phyloP scores from a whole-genome alignment of 2,329 filamentous ascomycete species.

The Colletotrichum sp. region DNA sequence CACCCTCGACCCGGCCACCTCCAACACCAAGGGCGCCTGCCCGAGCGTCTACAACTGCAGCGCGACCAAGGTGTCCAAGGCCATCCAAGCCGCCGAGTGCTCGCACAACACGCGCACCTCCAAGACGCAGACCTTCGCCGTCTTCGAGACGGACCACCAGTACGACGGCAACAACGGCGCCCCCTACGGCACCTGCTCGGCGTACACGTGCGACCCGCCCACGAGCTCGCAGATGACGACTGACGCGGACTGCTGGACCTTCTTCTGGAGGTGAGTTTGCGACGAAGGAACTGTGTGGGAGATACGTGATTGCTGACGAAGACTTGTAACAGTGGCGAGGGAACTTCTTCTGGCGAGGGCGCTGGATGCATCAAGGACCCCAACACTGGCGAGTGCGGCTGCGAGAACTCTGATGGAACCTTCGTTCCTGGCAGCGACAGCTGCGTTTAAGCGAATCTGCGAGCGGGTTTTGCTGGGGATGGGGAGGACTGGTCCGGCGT shows the following conservation, averaged over 20 bases:
- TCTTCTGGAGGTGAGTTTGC: constrained; percentile 17
- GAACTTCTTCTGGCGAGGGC: background rate
- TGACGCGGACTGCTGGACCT: constrained; percentile 16
- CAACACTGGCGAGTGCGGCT: constrained; percentile 14
- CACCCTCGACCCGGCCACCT: constrained; percentile 15
- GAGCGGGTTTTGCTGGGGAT: rapidly evolving
- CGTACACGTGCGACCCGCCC: constrained; percentile 8
- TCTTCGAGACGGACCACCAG: constrained; percentile 18
- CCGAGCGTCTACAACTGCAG: constrained; percentile 11
- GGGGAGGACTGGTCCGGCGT: background rate
- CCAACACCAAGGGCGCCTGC: constrained; percentile 19
- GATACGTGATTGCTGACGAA: background rate
- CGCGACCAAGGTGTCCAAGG: constrained; percentile 16
- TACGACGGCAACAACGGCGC: constrained; percentile 7
- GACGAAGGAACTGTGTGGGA: too few species aligned
- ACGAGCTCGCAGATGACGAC: background rate
- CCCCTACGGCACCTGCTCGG: constrained; percentile 19
- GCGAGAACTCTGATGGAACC: constrained; percentile 17
- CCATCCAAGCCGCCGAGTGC: constrained; percentile 22
- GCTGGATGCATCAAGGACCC: constrained; percentile 17
- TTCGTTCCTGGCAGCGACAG: constrained; percentile 6
- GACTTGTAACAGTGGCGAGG: background rate
- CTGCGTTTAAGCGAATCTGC: background rate
- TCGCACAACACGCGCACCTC: constrained; percentile 17
- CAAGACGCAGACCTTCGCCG: constrained; percentile 17